A percentile compares a stretch with the other conserved stretches of the same genome.
Evolutionary conservation across 495 filamentous ascomycete species (phyloP).

Genomic region (Neurospora sp.): DNA sequence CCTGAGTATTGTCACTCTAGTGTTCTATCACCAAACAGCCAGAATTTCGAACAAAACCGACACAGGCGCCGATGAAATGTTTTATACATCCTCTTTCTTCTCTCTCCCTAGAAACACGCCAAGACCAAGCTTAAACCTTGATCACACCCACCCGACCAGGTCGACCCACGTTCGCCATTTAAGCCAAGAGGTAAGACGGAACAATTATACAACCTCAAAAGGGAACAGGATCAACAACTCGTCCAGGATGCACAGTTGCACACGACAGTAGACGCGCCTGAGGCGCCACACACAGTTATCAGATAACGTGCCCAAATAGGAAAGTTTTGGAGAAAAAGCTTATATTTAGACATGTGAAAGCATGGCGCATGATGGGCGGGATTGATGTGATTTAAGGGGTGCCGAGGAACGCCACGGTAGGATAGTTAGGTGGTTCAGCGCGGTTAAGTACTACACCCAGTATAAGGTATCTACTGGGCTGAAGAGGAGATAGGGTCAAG

Average conservation of each 20-base stretch:
- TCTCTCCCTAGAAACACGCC: neutral
- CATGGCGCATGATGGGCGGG: neutral
- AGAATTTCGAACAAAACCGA: neutral
- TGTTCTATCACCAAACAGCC: neutral
- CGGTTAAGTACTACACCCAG: neutral
- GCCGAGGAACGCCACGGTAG: neutral
- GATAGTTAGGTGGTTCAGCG: neutral
- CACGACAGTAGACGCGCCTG: neutral
- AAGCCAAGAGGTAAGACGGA: neutral
- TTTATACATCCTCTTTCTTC: neutral
- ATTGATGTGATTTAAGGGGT: neutral
- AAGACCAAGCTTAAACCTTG: neutral
- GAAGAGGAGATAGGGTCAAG: neutral
- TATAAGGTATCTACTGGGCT: neutral
- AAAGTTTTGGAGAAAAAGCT: neutral
- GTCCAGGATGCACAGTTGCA: neutral
- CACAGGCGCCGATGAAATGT: neutral
- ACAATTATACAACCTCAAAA: neutral
- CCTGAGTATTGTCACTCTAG: neutral
- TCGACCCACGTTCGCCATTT: neutral
- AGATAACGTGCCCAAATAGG: neutral
- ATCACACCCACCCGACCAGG: neutral
- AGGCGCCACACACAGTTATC: neutral
- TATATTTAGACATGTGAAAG: neutral
- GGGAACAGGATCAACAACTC: neutral